phyloP scores from a whole-genome alignment of 495 filamentous ascomycete species.

The Hyaloscypha bicolor region DNA sequence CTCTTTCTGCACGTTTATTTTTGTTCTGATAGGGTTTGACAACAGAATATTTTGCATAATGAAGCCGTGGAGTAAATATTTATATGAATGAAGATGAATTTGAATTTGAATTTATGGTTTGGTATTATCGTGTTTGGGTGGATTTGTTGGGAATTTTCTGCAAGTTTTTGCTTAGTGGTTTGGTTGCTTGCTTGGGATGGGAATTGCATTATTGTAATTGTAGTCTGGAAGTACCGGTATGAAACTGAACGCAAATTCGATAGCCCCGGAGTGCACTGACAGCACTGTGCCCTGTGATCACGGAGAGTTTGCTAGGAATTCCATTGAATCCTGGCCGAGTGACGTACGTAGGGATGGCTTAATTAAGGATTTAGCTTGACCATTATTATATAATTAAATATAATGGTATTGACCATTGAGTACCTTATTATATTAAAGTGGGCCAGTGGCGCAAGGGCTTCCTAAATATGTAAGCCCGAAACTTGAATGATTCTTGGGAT shows the following conservation, averaged over 20 bases:
- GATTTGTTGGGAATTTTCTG: not conserved
- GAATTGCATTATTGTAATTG: not conserved
- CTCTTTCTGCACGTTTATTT: not conserved
- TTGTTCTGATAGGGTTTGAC: not conserved
- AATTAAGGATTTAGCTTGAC: no score
- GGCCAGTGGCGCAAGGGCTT: no score
- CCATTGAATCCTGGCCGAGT: not conserved
- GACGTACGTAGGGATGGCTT: no score
- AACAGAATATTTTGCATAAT: not conserved
- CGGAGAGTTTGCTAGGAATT: not conserved
- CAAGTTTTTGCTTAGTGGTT: not conserved
- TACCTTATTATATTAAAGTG: no score
- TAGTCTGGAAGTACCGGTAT: not conserved
- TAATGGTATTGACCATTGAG: no score
- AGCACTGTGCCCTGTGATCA: not conserved
- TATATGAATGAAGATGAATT: not conserved
- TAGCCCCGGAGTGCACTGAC: not conserved
- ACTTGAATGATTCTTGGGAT: no score
- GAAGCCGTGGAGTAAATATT: not conserved
- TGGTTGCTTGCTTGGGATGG: not conserved
- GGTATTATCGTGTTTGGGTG: not conserved
- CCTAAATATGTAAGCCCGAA: no score
- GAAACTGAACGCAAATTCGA: not conserved
- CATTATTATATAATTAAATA: no score
- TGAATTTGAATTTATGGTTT: not conserved